These are phyloP conservation scores for Backusella mclennaniae DNA, from an alignment of 192 early-diverging fungal genomes.

Conservation along the genomic window DNA sequence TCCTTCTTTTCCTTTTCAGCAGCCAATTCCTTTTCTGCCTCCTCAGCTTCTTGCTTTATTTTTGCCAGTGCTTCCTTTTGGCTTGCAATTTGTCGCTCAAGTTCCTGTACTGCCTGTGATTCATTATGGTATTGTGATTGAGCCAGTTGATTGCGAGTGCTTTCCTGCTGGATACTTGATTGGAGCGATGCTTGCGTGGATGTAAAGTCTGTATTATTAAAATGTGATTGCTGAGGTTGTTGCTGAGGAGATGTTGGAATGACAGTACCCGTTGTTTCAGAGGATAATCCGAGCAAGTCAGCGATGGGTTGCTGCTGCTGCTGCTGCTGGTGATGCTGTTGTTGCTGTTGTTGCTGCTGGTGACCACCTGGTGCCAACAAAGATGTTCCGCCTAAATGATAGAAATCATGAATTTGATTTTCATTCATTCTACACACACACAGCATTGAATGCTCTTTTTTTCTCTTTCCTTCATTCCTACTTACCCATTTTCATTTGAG, in stretches of 20 bases:
- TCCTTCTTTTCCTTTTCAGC: slow-evolving; percentile 47
- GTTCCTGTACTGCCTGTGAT: slow-evolving; percentile 48
- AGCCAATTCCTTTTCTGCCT: slow-evolving; percentile 50
- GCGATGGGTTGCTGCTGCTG: neutral
- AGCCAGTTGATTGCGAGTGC: slow-evolving; percentile 48
- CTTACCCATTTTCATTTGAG: slow-evolving; percentile 9
- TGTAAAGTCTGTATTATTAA: neutral
- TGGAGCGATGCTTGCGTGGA: neutral
- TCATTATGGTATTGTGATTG: slow-evolving; percentile 62
- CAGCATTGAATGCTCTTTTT: neutral
- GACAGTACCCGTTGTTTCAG: neutral
- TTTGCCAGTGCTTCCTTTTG: slow-evolving; percentile 46
- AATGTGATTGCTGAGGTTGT: neutral
- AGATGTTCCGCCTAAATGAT: neutral
- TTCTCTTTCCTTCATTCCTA: neutral
- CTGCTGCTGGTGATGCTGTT: neutral
- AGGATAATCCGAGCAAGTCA: neutral
- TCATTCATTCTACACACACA: neutral
- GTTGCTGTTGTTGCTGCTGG: neutral
- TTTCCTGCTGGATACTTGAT: slow-evolving; percentile 52
- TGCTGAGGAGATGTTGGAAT: neutral
- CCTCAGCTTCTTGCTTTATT: slow-evolving; percentile 47
- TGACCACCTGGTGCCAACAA: neutral
- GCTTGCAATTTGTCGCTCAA: slow-evolving; percentile 41
- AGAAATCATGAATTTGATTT: neutral